These are phyloP conservation scores for Parietaria judaica DNA, from an alignment of 306 rosid genomes.

Conservation along the genomic window DNA sequence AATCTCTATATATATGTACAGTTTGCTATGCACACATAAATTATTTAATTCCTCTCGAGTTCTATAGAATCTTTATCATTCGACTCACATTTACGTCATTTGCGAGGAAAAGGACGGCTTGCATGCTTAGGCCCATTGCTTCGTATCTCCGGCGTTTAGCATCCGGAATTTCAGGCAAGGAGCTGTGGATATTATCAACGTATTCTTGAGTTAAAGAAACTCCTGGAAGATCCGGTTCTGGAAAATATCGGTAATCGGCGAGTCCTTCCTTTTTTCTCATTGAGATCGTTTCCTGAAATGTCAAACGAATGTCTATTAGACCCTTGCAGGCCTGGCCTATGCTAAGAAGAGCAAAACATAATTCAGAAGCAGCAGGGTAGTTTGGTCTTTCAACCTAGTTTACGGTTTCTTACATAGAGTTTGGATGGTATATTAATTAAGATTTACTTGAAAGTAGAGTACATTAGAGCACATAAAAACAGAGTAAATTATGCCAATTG, in stretches of 20 bases:
- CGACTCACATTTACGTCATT: conserved; percentile 70
- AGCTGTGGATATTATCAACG: conserved; percentile 45
- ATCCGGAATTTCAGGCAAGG: conserved; percentile 95
- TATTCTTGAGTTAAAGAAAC: conserved; percentile 64
- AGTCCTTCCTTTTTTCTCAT: conserved; percentile 99
- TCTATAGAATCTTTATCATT: background rate
- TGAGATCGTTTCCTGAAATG: conserved; percentile 64
- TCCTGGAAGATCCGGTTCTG: conserved; percentile 91
- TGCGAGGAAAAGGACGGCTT: conserved; percentile 84
- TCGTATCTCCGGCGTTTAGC: conserved; percentile 77
- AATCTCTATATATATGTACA: no score
- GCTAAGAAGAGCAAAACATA: no score
- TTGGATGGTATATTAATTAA: no score
- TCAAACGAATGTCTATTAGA: no score
- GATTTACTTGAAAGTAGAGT: background rate
- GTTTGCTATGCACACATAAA: no score
- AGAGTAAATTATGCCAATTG: conserved; percentile 10
- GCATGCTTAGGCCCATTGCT: conserved; percentile 84
- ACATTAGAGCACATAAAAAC: background rate
- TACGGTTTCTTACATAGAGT: no score
- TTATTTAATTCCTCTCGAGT: no score
- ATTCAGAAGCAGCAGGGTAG: no score
- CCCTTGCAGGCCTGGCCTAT: no score
- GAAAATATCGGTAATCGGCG: conserved; percentile 93
- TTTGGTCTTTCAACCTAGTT: no score